Conservation (phyloP, 2,329 filamentous ascomycete genomes). For the Clarireedia sp. region DNA sequence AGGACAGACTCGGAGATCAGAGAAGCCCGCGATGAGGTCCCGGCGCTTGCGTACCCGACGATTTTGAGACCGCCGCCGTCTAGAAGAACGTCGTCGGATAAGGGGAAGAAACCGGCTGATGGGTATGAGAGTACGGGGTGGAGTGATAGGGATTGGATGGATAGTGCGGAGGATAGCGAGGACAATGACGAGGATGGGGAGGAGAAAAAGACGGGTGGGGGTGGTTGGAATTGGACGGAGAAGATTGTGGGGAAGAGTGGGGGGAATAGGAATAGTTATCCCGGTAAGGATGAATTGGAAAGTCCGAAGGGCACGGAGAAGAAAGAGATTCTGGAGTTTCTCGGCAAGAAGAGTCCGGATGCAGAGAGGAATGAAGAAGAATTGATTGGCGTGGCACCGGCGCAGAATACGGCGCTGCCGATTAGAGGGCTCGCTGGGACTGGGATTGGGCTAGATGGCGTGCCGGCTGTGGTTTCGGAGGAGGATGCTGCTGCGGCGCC, state of each 20-base stretch:
- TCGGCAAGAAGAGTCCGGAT: too few relatives aligned
- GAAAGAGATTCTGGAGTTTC: too few relatives aligned
- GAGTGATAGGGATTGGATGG: constrained; percentile 58
- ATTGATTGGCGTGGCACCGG: too few relatives aligned
- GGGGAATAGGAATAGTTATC: neutral
- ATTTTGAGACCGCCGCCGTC: neutral
- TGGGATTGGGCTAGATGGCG: too few relatives aligned
- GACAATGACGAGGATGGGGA: constrained; percentile 28
- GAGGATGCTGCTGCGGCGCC: too few relatives aligned
- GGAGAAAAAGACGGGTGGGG: constrained; percentile 19
- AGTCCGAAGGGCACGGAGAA: too few relatives aligned
- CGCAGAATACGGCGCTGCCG: too few relatives aligned
- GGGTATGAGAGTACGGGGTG: constrained; percentile 46
- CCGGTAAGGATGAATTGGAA: too few relatives aligned
- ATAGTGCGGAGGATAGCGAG: constrained; percentile 40
- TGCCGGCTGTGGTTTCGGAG: too few relatives aligned
- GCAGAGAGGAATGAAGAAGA: too few relatives aligned
- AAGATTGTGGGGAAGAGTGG: constrained; percentile 42
- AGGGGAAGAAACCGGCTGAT: neutral
- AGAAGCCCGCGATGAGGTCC: constrained; percentile 35
- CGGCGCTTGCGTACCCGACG: constrained; percentile 23
- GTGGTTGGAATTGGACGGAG: constrained; percentile 46
- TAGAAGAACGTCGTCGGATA: neutral
- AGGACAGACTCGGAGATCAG: constrained; percentile 40
- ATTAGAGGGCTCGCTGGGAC: too few relatives aligned